A percentile compares a stretch with the other conserved stretches of the same genome.
Evolutionary conservation across 345 rosid species (phyloP).

Genomic region (Excoecaria cochinchinensis): DNA sequence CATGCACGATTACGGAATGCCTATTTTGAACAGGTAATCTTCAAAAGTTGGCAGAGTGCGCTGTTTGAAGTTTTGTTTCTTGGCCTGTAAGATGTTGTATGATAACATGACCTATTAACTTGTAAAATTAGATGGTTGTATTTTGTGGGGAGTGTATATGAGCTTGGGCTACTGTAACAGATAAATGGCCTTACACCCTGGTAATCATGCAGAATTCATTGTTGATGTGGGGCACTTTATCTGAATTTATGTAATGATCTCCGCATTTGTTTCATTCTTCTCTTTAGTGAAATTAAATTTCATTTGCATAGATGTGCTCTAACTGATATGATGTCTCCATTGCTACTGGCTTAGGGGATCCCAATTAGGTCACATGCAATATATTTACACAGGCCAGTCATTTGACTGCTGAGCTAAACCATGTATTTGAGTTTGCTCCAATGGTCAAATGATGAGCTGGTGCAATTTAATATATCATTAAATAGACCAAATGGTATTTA

Average conservation of each 20-base stretch:
- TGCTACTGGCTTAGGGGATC: not conserved
- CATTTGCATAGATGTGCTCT: not conserved
- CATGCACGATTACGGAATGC: slow-evolving; percentile 86
- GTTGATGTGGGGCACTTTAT: not conserved
- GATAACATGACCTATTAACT: not conserved
- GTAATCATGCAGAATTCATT: not conserved
- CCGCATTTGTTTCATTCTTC: not conserved
- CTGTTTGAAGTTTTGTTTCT: not conserved
- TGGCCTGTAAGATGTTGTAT: slow-evolving; percentile 3
- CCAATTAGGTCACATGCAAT: slow-evolving; percentile 8
- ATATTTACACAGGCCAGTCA: not conserved
- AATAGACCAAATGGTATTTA: slow-evolving; percentile 5
- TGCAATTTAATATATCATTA: not conserved
- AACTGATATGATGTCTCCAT: not conserved
- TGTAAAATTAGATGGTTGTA: not conserved
- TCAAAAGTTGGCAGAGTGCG: not conserved
- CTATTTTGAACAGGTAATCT: slow-evolving; percentile 83
- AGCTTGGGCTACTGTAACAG: not conserved
- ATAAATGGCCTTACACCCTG: not conserved
- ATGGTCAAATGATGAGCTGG: not conserved
- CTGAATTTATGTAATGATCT: slow-evolving; percentile 3
- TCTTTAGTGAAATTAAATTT: not conserved
- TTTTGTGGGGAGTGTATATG: not conserved
- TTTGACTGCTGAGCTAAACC: slow-evolving; percentile 1
- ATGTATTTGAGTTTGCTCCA: slow-evolving; percentile 10